phyloP scores from a whole-genome alignment of 495 filamentous ascomycete species.

The Hypomontagnella monticulosa region DNA sequence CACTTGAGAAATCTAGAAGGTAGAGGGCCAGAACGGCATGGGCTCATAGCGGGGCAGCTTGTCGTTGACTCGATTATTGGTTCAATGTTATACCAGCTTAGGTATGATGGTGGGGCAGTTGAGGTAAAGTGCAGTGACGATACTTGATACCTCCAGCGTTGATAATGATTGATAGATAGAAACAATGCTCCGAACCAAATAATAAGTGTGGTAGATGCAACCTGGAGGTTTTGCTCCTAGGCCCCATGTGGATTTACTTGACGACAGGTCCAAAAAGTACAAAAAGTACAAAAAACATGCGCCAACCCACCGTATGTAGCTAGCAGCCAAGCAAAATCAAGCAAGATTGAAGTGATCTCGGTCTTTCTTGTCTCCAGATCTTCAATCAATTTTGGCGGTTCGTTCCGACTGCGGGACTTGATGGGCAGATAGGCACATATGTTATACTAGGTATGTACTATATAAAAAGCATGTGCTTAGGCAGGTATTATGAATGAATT shows the following conservation, averaged over 20 bases:
- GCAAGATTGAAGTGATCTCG: conserved; percentile 15
- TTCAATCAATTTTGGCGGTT: conserved; percentile 19
- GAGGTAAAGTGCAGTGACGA: conserved; percentile 24
- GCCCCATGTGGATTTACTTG: conserved; percentile 27
- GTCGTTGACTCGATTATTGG: conserved; percentile 36
- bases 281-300: not conserved
- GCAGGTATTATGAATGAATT: not conserved
- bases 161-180: conserved; percentile 23
- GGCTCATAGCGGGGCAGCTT: conserved; percentile 37
- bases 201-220: conserved; percentile 30
- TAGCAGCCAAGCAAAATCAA: conserved; percentile 1
- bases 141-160: conserved; percentile 28
- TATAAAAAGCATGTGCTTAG: not conserved
- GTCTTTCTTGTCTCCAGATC: conserved; percentile 24
- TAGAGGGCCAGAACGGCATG: conserved; percentile 33
- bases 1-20: conserved; percentile 4
- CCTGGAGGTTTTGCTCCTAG: conserved; percentile 46
- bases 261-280: conserved; percentile 11
- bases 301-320: not conserved
- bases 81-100: conserved; percentile 27
- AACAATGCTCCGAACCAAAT: not conserved
- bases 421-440: conserved; percentile 15
- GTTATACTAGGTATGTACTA: conserved; percentile 15
- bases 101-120: conserved; percentile 34
- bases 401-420: conserved; percentile 12